Base-by-base conservation (phyloP, 495 filamentous ascomycete species). In the Trichoderma virens region DNA sequence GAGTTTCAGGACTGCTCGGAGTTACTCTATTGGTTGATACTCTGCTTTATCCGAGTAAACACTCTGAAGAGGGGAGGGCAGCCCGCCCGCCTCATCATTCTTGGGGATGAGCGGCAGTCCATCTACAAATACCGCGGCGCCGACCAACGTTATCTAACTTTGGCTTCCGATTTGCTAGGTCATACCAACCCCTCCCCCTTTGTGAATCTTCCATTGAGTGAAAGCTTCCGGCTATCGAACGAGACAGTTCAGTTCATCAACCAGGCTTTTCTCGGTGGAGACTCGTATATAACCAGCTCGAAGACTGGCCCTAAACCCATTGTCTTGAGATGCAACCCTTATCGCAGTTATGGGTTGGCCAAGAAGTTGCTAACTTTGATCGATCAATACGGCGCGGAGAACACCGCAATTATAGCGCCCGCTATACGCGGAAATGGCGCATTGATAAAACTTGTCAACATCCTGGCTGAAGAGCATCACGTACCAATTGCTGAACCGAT, bases 81-180 rank as follows among this genome's bases (percentile, higher is more conserved):
- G 31, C 45, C 25, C 60, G 16, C 62, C 62, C 65, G 65, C 2
- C 28, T 66, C n/a, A 32, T 66, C 18, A 38, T 64, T 16, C 62
- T 66, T 34, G 65, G 65, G n/a, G 65, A 66, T 47, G 62, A 66
- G 61, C 62, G 65, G 45, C 65, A 66, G 43, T 45, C 65, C 47
- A 66, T 66, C 45, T 66, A 66, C 54, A 20, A 45, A 54, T 66
- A 65, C 39, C 62, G 62, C 54, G 65, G 65, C 43, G 62, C 65
- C 62, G 61, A 66, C 64, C 31, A 54, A 2, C 61, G 65, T 25
- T 66, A 56, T 62, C 65, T 66, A 31, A 64, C 45, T 56, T 35
- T 54, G 25, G 45, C 61, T 34, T 62, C 65, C 20, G 65, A 64
- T 11, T 34, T 66, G 51, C 62, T 66, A 20, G 65, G 59, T 35